Conservation (phyloP, 345 rosid species). For the Aquilaria sinensis region DNA sequence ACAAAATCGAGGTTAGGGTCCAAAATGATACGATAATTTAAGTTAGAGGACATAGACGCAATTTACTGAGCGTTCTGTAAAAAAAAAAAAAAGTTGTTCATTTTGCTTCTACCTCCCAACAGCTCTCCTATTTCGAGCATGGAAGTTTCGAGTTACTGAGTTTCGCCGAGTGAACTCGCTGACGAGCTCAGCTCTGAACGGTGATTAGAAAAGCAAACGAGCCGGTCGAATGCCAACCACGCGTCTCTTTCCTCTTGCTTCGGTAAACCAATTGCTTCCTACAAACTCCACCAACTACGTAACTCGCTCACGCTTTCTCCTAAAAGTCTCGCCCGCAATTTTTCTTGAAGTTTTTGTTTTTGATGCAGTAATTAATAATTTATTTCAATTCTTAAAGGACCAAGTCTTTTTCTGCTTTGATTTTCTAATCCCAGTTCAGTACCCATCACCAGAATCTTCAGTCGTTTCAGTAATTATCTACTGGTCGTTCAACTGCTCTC, state of each 20-base stretch:
- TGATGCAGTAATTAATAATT: background rate
- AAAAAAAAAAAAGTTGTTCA: no score
- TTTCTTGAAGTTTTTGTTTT: background rate
- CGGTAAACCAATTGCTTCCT: background rate
- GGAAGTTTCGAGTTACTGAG: no score
- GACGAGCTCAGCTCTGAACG: no score
- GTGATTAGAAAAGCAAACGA: no score
- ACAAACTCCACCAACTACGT: slow-evolving; percentile 6
- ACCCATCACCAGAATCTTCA: slow-evolving; percentile 9
- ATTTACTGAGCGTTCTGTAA: no score
- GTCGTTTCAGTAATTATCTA: slow-evolving; percentile 16
- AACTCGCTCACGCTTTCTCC: background rate
- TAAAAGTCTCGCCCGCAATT: background rate
- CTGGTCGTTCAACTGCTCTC: slow-evolving; percentile 35
- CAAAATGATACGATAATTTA: no score
- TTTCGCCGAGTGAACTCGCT: no score
- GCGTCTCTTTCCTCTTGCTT: background rate
- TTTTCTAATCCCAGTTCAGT: slow-evolving; percentile 5
- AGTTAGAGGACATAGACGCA: no score
- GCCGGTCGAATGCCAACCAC: background rate
- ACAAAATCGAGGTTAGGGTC: no score
- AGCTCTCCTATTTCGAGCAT: no score
- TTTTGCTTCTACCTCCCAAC: no score
- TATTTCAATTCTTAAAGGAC: background rate
- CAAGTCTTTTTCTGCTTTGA: background rate